Percentiles rank a stretch among this genome's conserved stretches.
Evolutionary conservation across 2,329 filamentous ascomycete genomes (phyloP).

Genomic region (Epicoccum sorghinum): DNA sequence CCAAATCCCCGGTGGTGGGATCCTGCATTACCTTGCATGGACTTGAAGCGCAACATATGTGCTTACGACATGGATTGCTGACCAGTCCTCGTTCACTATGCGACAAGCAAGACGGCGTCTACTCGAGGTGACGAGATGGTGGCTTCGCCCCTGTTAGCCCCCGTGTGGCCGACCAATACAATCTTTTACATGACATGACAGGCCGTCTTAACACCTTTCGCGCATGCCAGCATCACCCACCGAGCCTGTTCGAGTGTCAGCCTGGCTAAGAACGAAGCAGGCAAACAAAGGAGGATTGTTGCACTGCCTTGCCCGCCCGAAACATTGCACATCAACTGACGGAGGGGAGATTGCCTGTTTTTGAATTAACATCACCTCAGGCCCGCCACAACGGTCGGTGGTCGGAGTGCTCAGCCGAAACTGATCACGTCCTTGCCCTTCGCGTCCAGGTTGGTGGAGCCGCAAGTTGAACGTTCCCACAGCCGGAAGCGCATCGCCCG

Average conservation of each 20-base stretch:
- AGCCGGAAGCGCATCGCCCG: conserved; percentile 22
- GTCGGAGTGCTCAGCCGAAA: conserved; percentile 3
- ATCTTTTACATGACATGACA: conserved; percentile 11
- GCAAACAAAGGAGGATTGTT: conserved; percentile 9
- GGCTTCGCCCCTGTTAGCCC: conserved; percentile 19
- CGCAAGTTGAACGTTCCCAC: conserved; percentile 28
- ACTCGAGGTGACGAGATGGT: conserved; percentile 21
- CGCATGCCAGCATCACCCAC: conserved; percentile 3
- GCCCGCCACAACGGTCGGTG: conserved; percentile 9
- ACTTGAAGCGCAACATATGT: conserved; percentile 21
- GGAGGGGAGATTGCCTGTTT: conserved; percentile 1
- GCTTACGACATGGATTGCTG: conserved; percentile 6
- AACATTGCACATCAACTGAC: not conserved
- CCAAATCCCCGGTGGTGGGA: conserved; percentile 13
- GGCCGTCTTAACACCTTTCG: not conserved
- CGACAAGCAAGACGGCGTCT: conserved; percentile 19
- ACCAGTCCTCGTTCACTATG: conserved; percentile 15
- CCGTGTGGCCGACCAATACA: conserved; percentile 16
- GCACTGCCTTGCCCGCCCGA: conserved; percentile 13
- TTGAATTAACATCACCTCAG: conserved; percentile 15
- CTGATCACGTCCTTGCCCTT: conserved; percentile 14
- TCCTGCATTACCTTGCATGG: conserved; percentile 7
- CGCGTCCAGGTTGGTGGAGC: conserved; percentile 23
- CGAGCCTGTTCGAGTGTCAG: conserved; percentile 8
- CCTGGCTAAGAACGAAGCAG: conserved; percentile 2